Evolutionary conservation across 331 rosid species (phyloP).

Genomic region (Malus hybrid): DNA sequence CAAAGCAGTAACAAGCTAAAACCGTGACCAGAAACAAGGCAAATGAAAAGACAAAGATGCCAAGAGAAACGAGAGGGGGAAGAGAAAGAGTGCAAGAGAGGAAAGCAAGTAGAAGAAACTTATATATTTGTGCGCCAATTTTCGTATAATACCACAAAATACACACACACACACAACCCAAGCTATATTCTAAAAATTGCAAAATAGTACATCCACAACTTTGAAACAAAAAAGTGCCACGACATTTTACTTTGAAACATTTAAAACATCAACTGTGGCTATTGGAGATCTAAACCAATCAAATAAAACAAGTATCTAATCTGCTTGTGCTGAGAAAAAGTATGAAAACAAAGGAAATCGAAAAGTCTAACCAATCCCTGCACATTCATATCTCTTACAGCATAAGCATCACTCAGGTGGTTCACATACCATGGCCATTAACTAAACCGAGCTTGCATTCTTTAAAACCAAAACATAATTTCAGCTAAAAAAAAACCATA

Average conservation of each 20-base stretch:
- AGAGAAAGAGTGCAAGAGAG: too few species aligned
- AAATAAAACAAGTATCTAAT: constrained; percentile 7
- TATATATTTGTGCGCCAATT: background rate
- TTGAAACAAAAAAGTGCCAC: background rate
- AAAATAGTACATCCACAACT: too few species aligned
- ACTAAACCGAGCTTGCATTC: background rate
- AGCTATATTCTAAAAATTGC: background rate
- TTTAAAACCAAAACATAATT: background rate
- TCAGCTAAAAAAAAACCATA: background rate
- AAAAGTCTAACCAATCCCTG: background rate
- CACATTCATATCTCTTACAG: background rate
- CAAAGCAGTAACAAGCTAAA: background rate
- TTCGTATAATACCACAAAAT: background rate
- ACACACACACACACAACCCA: background rate
- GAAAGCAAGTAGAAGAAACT: background rate
- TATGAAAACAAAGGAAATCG: background rate
- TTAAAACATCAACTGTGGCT: background rate
- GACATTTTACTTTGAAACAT: background rate
- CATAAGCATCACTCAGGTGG: background rate
- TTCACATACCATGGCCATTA: background rate
- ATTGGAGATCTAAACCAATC: background rate
- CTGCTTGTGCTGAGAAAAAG: constrained; percentile 7
- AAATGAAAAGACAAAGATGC: background rate
- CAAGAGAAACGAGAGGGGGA: too few species aligned
- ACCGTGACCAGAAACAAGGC: background rate